A percentile compares a stretch with the other conserved stretches of the same genome.
phyloP scores from a whole-genome alignment of 1,139 yeast species.

The Saccharomyces hybrid region DNA sequence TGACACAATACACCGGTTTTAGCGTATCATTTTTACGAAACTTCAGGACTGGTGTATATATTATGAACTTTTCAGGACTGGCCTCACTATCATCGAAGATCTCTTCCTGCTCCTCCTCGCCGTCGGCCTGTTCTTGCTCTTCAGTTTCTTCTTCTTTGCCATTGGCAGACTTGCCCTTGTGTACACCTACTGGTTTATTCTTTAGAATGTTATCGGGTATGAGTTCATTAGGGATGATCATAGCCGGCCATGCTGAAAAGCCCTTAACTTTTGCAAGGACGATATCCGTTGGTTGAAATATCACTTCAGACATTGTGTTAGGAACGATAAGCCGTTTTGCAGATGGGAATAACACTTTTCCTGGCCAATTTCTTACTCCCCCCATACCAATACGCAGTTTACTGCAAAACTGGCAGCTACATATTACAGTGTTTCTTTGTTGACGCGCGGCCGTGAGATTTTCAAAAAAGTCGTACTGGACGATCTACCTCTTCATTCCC shows the following conservation, averaged over 20 bases:
- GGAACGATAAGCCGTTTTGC: background rate
- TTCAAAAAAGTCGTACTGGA: background rate
- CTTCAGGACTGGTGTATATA: constrained; percentile 22
- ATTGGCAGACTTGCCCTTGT: background rate
- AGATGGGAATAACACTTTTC: background rate
- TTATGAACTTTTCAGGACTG: constrained; percentile 20
- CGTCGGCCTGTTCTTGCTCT: constrained; percentile 21
- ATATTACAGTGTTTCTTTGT: background rate
- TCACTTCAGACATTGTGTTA: constrained; percentile 1
- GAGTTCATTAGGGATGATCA: constrained; percentile 52
- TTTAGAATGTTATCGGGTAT: constrained; percentile 47
- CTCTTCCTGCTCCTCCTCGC: constrained; percentile 18
- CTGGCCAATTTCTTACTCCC: background rate
- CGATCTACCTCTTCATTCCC: background rate
- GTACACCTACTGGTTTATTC: constrained; percentile 36
- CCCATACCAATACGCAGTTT: background rate
- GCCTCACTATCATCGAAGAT: constrained; percentile 23
- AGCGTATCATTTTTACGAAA: constrained; percentile 20
- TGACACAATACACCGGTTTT: constrained; percentile 26
- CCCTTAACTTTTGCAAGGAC: constrained; percentile 73
- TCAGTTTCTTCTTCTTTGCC: constrained; percentile 14
- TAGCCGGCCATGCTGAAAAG: constrained; percentile 77
- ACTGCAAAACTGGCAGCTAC: background rate
- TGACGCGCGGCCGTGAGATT: background rate
- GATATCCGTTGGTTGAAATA: constrained; percentile 34